A percentile compares a stretch with the other conserved stretches of the same genome.
These are phyloP conservation scores for Colletotrichum filicis DNA, from an alignment of 2,329 filamentous ascomycete species.

Conservation along the genomic window DNA sequence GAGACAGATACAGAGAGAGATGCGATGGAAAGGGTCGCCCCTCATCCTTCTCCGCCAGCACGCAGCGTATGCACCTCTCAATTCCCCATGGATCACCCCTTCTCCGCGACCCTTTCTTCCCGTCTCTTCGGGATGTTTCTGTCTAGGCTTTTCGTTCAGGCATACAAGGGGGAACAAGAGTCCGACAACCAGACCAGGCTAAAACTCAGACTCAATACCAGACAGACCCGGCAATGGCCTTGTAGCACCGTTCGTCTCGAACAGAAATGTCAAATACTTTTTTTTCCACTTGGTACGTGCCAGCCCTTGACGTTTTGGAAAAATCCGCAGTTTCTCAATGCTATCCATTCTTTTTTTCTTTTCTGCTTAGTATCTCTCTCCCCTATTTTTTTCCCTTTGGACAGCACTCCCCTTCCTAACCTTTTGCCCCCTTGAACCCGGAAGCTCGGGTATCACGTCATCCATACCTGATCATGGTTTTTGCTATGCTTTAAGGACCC, in stretches of 20 bases:
- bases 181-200: too few relatives aligned
- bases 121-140: conserved; percentile 29
- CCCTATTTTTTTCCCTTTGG: too few relatives aligned
- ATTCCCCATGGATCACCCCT: not conserved
- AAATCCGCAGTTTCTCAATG: not conserved
- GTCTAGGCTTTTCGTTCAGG: conserved; percentile 26
- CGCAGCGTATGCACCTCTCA: too few relatives aligned
- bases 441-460: conserved; percentile 30
- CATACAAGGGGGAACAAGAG: not conserved
- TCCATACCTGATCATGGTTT: conserved; percentile 2
- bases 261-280: conserved; percentile 17
- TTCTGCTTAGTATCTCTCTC: too few relatives aligned
- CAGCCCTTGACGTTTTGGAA: conserved; percentile 18
- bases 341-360: not conserved
- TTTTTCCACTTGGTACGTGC: not conserved
- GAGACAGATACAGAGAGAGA: not conserved
- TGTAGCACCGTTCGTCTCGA: conserved; percentile 31
- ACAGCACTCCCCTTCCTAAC: not conserved
- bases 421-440: conserved; percentile 16
- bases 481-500: not conserved
- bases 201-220: not conserved
- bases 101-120: not conserved
- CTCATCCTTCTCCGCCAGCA: not conserved
- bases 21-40: not conserved
- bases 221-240: not conserved